phyloP scores from a whole-genome alignment of 2,329 filamentous ascomycete species.

The Lecanicillium sp. region DNA sequence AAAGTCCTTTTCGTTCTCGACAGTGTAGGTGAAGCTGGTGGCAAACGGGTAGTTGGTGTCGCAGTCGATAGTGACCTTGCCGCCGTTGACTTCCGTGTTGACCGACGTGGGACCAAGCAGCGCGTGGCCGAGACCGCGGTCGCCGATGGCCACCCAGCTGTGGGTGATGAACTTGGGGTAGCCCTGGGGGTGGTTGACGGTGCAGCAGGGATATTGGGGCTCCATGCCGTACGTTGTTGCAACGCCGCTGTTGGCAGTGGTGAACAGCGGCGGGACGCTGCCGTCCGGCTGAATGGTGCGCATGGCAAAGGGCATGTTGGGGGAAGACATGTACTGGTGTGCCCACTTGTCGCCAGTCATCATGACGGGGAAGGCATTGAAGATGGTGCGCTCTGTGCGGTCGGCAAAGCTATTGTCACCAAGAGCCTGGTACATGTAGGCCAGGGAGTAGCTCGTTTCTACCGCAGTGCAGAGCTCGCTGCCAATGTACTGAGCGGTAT shows the following conservation, averaged over 20 bases:
- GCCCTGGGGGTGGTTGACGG: constrained; percentile 50
- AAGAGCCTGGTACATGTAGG: constrained; percentile 24
- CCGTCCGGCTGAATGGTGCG: constrained; percentile 28
- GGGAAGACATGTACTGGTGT: constrained; percentile 46
- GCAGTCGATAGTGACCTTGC: constrained; percentile 31
- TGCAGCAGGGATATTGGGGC: constrained; percentile 47
- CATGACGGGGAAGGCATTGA: constrained; percentile 46
- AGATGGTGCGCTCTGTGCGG: constrained; percentile 41
- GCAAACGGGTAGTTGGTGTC: constrained; percentile 38
- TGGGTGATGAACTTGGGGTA: constrained; percentile 46
- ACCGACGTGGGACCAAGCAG: constrained; percentile 39
- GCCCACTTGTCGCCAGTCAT: constrained; percentile 45
- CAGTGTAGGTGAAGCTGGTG: constrained; percentile 19
- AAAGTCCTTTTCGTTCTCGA: constrained; percentile 18
- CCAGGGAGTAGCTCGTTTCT: constrained; percentile 23
- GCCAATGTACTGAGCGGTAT: constrained; percentile 27
- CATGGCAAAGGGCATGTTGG: constrained; percentile 42
- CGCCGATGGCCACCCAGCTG: constrained; percentile 34
- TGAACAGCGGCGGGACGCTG: constrained; percentile 28
- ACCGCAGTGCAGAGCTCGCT: constrained; percentile 27
- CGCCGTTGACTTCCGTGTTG: constrained; percentile 24
- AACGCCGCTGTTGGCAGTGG: constrained; percentile 33
- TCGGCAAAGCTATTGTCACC: constrained; percentile 36
- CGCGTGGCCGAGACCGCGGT: constrained; percentile 39
- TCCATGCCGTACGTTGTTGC: constrained; percentile 40